Base-by-base conservation (phyloP, 495 filamentous ascomycete species). In the Clohesyomyces aquaticus region DNA sequence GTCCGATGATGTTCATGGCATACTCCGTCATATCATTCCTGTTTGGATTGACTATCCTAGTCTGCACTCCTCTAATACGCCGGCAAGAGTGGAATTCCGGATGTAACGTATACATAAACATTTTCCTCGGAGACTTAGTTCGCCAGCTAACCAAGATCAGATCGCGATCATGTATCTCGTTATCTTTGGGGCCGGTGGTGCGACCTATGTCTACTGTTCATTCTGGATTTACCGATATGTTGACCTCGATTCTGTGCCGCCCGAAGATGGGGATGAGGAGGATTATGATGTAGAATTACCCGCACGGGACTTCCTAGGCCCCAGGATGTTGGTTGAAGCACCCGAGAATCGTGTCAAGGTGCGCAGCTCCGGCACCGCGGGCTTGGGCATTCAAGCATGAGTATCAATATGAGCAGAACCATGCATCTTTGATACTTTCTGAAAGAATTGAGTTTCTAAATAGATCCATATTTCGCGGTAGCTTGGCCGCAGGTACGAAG, bases 171-270 rank as follows among this genome's bases (percentile, higher is more conserved):
- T 58, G 42, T 58, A 58, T 47, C 42, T 58, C 21, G 29, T 22
- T 3, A 29, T 58, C n/a, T 14, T 10, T 6, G 55, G 14, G 18
- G 16, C 47, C 25, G 38, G 38, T 4, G 41, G 55, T 29, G 43
- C 55, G 4, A n/a, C 42, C 4, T 58, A 26, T 47, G 16, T 58
- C 22, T 58, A 47, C 23, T 58, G 55, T 41, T 46, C 55, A 21
- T 58, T 58, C 29, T 58, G 55, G 55, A 32, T 47, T 4, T 58
- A 46, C 47, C 55, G 51, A 12, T 60, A 60, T 32, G 27, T 60
- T n/a, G 32, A 60, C 41, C 28, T 60, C n/a, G 27, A 60, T 1
- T 60, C 51, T 28, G 47, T 26, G 11, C 11, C 23, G 12, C 3
- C 28, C 11, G 55, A 47, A 19, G 55, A 46, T 8, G 21, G 21